Conservation (phyloP, 371 early-diverging fungal genomes). For the Chytridium lagenaria region DNA sequence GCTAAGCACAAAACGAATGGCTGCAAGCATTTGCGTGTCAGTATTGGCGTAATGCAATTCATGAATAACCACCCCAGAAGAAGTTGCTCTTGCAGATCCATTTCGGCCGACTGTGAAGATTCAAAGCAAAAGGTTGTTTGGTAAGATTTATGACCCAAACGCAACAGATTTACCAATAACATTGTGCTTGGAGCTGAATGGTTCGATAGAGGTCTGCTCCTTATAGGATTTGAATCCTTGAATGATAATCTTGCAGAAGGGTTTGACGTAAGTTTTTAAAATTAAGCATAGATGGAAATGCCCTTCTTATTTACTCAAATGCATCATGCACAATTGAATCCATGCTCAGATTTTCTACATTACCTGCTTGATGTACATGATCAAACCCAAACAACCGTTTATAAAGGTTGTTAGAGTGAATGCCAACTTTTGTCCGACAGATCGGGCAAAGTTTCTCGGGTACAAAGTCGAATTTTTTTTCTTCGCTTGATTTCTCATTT, state of each 20-base stretch:
- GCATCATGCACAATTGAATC: too few species aligned
- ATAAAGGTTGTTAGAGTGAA: too few species aligned
- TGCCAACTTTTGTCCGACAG: too few species aligned
- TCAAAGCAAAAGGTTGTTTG: not conserved
- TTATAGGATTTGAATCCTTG: slow-evolving; percentile 99
- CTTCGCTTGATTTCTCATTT: too few species aligned
- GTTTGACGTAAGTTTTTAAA: too few species aligned
- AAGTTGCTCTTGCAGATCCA: slow-evolving; percentile 99
- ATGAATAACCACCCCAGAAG: slow-evolving; percentile 69
- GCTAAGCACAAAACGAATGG: slow-evolving; percentile 95
- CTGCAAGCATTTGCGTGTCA: slow-evolving; percentile 56
- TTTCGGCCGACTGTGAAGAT: slow-evolving; percentile 90
- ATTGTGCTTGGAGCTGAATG: slow-evolving; percentile 91
- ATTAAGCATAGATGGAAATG: too few species aligned
- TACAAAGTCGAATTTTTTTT: too few species aligned
- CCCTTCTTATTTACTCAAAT: too few species aligned
- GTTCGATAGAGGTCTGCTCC: slow-evolving; percentile 90
- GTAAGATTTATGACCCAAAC: not conserved
- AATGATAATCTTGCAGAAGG: slow-evolving; percentile 78
- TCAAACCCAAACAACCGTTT: too few species aligned
- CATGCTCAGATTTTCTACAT: not conserved
- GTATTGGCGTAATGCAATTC: not conserved
- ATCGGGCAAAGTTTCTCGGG: too few species aligned
- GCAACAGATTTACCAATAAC: slow-evolving; percentile 82
- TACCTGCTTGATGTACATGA: slow-evolving; percentile 27